These are phyloP conservation scores for Diaporthe vexans DNA, from an alignment of 2,329 filamentous ascomycete genomes.

Conservation along the genomic window DNA sequence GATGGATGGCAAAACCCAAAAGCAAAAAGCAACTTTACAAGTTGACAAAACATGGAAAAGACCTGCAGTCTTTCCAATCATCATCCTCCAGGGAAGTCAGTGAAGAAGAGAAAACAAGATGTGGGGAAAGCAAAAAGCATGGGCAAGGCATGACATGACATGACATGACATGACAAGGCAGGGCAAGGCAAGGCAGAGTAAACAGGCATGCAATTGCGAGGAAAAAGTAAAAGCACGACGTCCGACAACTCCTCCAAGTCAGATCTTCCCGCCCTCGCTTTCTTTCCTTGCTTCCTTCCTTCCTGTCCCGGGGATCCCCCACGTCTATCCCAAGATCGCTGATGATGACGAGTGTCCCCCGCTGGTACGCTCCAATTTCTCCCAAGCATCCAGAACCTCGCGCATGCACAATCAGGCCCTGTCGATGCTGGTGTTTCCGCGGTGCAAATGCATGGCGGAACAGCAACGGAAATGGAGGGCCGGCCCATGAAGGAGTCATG, in stretches of 20 bases:
- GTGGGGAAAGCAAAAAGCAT: too few relatives aligned
- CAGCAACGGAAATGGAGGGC: not conserved
- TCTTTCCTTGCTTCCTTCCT: too few relatives aligned
- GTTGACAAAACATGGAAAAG: not conserved
- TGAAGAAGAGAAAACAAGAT: not conserved
- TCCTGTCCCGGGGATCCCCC: not conserved
- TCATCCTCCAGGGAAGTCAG: constrained; percentile 6
- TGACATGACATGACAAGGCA: not conserved
- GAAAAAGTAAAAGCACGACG: constrained; percentile 8
- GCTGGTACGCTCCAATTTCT: not conserved
- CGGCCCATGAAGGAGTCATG: not conserved
- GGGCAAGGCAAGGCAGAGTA: not conserved
- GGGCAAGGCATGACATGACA: not conserved
- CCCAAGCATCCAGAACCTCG: not conserved
- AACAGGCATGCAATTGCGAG: constrained; percentile 25
- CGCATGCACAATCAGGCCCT: not conserved
- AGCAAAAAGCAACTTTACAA: not conserved
- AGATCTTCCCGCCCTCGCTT: constrained; percentile 14
- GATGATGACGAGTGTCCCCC: not conserved
- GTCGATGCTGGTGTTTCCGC: not conserved
- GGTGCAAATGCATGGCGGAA: not conserved
- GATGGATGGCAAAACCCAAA: too few relatives aligned
- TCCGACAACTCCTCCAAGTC: constrained; percentile 15
- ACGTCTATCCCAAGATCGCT: not conserved
- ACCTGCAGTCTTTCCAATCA: not conserved